Conservation (phyloP, 2,329 filamentous ascomycete species). For the Phaeoacremonium minimum region DNA sequence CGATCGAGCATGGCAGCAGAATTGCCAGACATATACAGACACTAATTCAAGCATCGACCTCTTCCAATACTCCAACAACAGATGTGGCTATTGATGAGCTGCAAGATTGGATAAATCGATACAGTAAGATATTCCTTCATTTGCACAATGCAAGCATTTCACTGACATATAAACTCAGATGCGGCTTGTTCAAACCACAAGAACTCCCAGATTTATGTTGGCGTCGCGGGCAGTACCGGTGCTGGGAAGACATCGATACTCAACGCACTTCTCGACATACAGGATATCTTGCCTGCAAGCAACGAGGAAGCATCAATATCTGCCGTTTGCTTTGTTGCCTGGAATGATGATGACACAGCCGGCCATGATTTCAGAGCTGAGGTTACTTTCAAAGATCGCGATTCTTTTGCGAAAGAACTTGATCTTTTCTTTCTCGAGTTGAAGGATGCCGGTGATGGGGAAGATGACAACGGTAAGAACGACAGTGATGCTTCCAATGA, state of each 20-base stretch:
- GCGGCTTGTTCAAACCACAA: too few species aligned
- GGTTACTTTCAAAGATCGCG: constrained; percentile 13
- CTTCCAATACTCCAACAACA: too few species aligned
- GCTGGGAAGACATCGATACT: constrained; percentile 19
- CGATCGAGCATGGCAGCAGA: too few species aligned
- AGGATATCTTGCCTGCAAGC: constrained; percentile 21
- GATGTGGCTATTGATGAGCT: too few species aligned
- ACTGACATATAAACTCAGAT: too few species aligned
- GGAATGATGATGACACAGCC: constrained; percentile 15
- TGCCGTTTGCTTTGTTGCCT: constrained; percentile 16
- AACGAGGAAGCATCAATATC: constrained; percentile 23
- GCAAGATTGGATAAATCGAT: too few species aligned
- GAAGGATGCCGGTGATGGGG: neutral
- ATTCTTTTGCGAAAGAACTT: constrained; percentile 11
- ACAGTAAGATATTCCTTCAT: too few species aligned
- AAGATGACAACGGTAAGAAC: neutral
- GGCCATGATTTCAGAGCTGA: constrained; percentile 13
- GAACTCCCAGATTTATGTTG: constrained; percentile 15
- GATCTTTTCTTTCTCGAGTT: constrained; percentile 12
- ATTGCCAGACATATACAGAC: too few species aligned
- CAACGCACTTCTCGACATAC: constrained; percentile 15
- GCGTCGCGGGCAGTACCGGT: constrained; percentile 18
- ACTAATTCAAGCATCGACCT: too few species aligned
- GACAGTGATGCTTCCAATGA: constrained; percentile 2
- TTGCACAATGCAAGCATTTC: too few species aligned